Evolutionary conservation across 2,329 filamentous ascomycete species (phyloP).

Genomic region (Fusarium virguliforme): DNA sequence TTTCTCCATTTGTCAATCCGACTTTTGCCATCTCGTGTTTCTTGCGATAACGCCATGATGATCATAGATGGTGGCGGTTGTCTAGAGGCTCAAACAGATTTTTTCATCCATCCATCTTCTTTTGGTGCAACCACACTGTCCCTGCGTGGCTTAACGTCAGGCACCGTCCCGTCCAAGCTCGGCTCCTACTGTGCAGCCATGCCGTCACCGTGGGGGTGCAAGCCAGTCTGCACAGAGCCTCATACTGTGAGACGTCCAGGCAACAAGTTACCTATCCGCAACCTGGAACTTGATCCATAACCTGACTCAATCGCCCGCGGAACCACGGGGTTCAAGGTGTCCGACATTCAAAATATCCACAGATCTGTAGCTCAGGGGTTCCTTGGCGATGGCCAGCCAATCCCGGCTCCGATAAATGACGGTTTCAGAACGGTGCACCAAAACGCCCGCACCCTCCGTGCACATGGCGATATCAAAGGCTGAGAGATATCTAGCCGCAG

Average conservation of each 20-base stretch:
- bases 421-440: constrained; percentile 37
- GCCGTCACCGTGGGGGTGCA: constrained; percentile 30
- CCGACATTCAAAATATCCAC: constrained; percentile 5
- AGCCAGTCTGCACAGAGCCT: constrained; percentile 34
- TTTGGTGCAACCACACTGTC: constrained; percentile 21
- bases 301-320: not conserved
- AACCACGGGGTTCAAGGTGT: not conserved
- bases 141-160: constrained; percentile 36
- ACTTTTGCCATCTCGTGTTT: constrained; percentile 32
- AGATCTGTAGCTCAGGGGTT: constrained; percentile 10
- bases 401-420: constrained; percentile 32
- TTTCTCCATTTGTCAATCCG: constrained; percentile 13
- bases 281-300: not conserved
- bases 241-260: constrained; percentile 39
- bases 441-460: constrained; percentile 46
- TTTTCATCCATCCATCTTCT: constrained; percentile 20
- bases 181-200: constrained; percentile 30
- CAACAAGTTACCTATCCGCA: too few relatives aligned
- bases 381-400: constrained; percentile 35
- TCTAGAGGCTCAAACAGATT: constrained; percentile 14
- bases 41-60: constrained; percentile 15
- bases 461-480: constrained; percentile 25
- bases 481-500: constrained; percentile 22
- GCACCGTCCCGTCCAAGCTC: constrained; percentile 36
- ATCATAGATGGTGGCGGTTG: constrained; percentile 27